Evolutionary conservation across 2,329 filamentous ascomycete genomes (phyloP).

Genomic region (Aspergillaceae sp.): DNA sequence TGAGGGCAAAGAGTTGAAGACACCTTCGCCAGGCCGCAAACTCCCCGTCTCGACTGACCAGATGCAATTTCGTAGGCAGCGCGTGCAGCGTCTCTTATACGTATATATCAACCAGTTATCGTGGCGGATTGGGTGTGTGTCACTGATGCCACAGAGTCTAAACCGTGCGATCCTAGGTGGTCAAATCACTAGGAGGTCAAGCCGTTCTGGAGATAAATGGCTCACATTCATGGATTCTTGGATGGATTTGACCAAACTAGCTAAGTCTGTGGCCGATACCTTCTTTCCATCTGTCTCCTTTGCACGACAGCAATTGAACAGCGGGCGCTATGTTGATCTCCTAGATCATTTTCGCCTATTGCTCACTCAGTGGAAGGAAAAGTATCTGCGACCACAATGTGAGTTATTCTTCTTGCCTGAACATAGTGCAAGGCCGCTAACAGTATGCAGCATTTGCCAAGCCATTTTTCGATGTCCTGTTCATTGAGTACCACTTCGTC

Average conservation of each 20-base stretch:
- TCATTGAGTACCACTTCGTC: conserved; percentile 46
- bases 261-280: conserved; percentile 46
- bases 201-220: conserved; percentile 40
- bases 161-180: conserved; percentile 26
- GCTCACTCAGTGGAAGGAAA: conserved; percentile 30
- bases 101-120: conserved; percentile 46
- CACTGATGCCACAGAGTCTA: conserved; percentile 41
- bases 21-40: conserved; percentile 12
- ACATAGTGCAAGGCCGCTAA: neutral
- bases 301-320: conserved; percentile 30
- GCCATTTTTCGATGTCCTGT: conserved; percentile 41
- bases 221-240: conserved; percentile 46
- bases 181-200: conserved; percentile 22
- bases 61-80: conserved; percentile 24
- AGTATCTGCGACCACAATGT: conserved; percentile 25
- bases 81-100: conserved; percentile 33
- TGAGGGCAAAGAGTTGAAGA: conserved; percentile 24
- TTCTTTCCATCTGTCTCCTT: conserved; percentile 40
- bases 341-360: conserved; percentile 35
- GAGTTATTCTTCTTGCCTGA: neutral
- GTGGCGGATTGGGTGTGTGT: conserved; percentile 44
- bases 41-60: conserved; percentile 22
- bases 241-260: conserved; percentile 41
- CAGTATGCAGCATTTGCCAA: conserved; percentile 17
- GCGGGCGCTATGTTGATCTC: conserved; percentile 44